Evolutionary conservation across 495 filamentous ascomycete genomes (phyloP).

Genomic region (Cercophora scortea): DNA sequence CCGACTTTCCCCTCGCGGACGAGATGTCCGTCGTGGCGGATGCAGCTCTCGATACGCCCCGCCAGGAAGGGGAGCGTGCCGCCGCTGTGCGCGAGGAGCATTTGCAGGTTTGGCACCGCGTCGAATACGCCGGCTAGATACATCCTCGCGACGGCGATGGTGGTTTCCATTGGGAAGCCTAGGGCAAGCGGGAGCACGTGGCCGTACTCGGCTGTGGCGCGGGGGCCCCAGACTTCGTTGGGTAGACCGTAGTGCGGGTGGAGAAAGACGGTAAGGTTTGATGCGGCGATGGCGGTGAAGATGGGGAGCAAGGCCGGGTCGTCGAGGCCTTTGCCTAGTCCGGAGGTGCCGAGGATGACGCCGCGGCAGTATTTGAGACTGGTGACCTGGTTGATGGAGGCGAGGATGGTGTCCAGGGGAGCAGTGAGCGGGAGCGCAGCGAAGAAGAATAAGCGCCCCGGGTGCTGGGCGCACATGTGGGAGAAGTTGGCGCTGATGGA

Average conservation of each 20-base stretch:
- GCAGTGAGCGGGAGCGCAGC: conserved; percentile 73
- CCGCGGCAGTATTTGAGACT: conserved; percentile 63
- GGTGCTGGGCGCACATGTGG: conserved; percentile 51
- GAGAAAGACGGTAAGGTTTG: conserved; percentile 63
- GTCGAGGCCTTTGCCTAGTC: conserved; percentile 75
- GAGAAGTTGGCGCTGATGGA: conserved; percentile 74
- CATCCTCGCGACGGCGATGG: conserved; percentile 86
- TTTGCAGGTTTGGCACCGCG: conserved; percentile 55
- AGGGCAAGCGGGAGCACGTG: conserved; percentile 82
- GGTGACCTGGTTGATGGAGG: conserved; percentile 55
- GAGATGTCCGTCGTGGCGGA: conserved; percentile 72
- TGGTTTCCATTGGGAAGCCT: conserved; percentile 91
- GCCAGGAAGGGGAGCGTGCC: conserved; percentile 86
- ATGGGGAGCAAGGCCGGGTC: conserved; percentile 65
- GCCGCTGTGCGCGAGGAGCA: conserved; percentile 82
- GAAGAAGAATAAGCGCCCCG: conserved; percentile 66
- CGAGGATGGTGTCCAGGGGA: conserved; percentile 48
- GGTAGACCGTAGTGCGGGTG: conserved; percentile 94
- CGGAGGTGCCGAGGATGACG: conserved; percentile 80
- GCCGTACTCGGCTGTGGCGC: conserved; percentile 61
- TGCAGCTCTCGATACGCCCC: conserved; percentile 81
- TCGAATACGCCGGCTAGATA: conserved; percentile 79
- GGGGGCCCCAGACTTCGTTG: conserved; percentile 64
- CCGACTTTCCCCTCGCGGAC: conserved; percentile 38
- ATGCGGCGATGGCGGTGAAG: conserved; percentile 58